Evolutionary conservation across 805 yeast species (phyloP).

Genomic region (Candida golubevii): DNA sequence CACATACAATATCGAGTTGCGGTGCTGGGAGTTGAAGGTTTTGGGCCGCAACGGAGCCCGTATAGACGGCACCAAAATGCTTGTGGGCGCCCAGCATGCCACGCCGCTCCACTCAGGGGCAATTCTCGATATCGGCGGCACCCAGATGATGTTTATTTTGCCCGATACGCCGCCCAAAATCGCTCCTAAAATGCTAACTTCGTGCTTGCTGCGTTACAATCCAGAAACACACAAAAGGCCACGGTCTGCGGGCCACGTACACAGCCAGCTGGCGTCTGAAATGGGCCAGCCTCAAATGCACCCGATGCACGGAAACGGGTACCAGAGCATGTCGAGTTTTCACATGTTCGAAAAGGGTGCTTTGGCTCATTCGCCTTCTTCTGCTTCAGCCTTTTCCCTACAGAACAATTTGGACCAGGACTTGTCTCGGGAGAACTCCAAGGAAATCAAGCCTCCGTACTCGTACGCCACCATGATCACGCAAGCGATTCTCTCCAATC

Average conservation of each 20-base stretch:
- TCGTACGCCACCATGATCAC: conserved; percentile 98
- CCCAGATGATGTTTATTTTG: conserved; percentile 97
- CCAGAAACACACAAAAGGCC: conserved; percentile 16
- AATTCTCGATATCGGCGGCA: conserved; percentile 89
- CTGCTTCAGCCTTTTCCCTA: conserved; percentile 38
- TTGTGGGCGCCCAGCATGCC: conserved; percentile 45
- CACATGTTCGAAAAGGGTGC: conserved; percentile 50
- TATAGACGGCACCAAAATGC: conserved; percentile 65
- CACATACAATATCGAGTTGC: conserved; percentile 64
- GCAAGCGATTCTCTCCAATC: conserved; percentile 86
- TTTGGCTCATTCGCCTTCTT: conserved; percentile 35
- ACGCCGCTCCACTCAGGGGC: conserved; percentile 79
- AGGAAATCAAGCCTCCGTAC: conserved; percentile 93
- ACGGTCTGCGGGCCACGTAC: background rate
- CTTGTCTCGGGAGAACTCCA: conserved; percentile 83
- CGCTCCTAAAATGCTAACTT: conserved; percentile 43
- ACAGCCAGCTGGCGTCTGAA: background rate
- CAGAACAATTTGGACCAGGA: conserved; percentile 52
- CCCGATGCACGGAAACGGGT: too few relatives aligned
- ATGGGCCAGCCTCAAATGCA: background rate
- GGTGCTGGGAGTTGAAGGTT: conserved; percentile 83
- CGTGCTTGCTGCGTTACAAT: conserved; percentile 31
- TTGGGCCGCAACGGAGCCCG: conserved; percentile 92
- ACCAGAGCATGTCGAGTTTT: conserved; percentile 33
- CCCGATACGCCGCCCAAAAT: conserved; percentile 83